phyloP scores from a whole-genome alignment of 768 basidiomycete genomes.

The Lactarius sp. region DNA sequence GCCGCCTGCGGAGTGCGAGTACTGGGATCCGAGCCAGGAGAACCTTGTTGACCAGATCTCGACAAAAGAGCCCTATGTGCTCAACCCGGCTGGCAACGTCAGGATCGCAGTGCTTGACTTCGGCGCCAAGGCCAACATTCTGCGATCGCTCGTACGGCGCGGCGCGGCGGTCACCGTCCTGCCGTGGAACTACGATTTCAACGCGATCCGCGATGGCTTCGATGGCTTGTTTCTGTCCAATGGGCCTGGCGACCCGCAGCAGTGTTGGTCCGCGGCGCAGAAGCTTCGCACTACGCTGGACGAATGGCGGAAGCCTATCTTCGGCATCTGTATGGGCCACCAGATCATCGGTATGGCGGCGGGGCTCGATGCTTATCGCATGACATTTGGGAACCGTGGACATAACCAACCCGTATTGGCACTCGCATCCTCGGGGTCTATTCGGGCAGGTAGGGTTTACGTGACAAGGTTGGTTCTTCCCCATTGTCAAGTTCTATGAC shows the following conservation, averaged over 20 bases:
- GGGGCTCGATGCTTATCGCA: conserved; percentile 92
- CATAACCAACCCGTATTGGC: conserved; percentile 99
- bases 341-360: conserved; percentile 98
- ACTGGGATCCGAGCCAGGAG: conserved; percentile 88
- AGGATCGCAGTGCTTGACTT: conserved; percentile 96
- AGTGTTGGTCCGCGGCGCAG: conserved; percentile 80
- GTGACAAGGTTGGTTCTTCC: conserved; percentile 67
- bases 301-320: conserved; percentile 92
- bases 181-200: conserved; percentile 98
- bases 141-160: conserved; percentile 86
- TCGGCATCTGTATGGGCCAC: conserved; percentile 99
- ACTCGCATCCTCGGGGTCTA: conserved; percentile 86
- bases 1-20: conserved; percentile 61
- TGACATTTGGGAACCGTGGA: conserved; percentile 99
- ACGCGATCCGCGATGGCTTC: conserved; percentile 79
- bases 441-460: conserved; percentile 94
- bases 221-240: conserved; percentile 97
- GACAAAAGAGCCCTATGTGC: conserved; percentile 73
- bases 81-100: conserved; percentile 84
- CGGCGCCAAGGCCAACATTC: conserved; percentile 96
- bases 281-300: conserved; percentile 75
- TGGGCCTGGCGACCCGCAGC: conserved; percentile 90
- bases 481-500: conserved; percentile 9
- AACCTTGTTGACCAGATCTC: conserved; percentile 95
- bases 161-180: conserved; percentile 91